phyloP scores from a whole-genome alignment of 2,329 filamentous ascomycete genomes.

The Albophoma yamanashiensis region DNA sequence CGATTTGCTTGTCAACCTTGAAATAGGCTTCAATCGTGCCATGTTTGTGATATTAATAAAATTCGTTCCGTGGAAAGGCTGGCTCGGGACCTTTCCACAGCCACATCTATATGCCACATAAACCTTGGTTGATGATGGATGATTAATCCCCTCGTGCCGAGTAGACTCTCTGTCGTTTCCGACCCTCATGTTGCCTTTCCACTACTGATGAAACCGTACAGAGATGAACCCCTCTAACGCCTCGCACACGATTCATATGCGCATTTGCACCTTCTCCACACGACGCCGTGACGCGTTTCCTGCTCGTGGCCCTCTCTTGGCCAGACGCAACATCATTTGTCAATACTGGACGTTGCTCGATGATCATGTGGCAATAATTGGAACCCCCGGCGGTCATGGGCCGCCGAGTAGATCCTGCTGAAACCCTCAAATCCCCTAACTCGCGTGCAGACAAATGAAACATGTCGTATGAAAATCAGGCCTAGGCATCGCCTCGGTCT shows the following conservation, averaged over 20 bases:
- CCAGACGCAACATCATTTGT: not conserved
- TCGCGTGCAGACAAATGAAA: conserved; percentile 2
- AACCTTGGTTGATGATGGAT: conserved; percentile 10
- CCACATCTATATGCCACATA: conserved; percentile 10
- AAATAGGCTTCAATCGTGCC: not conserved
- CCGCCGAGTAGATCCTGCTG: not conserved
- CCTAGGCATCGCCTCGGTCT: not conserved
- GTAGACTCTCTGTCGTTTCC: not conserved
- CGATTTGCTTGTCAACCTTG: not conserved
- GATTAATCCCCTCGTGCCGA: conserved; percentile 6
- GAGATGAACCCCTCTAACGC: conserved; percentile 9
- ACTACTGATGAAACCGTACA: conserved; percentile 3
- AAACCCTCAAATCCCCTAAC: not conserved
- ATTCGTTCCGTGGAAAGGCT: conserved; percentile 1
- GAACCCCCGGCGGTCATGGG: conserved; percentile 12
- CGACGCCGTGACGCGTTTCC: not conserved
- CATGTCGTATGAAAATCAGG: not conserved
- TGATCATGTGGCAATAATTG: not conserved
- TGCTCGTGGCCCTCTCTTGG: not conserved
- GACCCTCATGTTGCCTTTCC: not conserved
- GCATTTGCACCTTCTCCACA: conserved; percentile 10
- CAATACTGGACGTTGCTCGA: not conserved
- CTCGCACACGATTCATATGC: conserved; percentile 15
- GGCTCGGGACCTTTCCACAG: conserved; percentile 1
- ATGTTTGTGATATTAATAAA: conserved; percentile 7